Evolutionary conservation across 148 eudicot genomes (phyloP).

Genomic region (Vaccinium vitisidaea): DNA sequence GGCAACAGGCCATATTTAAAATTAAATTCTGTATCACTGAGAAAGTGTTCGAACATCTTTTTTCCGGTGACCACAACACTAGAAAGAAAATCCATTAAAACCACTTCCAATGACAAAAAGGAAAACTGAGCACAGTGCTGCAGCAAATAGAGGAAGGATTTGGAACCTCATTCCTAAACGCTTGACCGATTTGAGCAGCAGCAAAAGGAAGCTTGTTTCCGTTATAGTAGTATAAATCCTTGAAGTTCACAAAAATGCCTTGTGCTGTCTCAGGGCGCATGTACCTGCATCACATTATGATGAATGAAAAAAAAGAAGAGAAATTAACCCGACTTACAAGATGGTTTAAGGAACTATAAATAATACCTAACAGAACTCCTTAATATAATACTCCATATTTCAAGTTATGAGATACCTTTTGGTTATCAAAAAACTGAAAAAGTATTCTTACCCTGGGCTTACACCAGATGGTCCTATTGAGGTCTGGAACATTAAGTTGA

Average conservation of each 20-base stretch:
- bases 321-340: not conserved
- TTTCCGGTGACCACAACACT: not conserved
- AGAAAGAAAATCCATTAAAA: not conserved
- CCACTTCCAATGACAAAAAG: not conserved
- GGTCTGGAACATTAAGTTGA: conserved; percentile 91
- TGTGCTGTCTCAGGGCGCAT: conserved; percentile 99
- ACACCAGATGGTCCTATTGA: conserved; percentile 91
- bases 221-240: conserved; percentile 90
- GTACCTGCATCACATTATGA: conserved; percentile 42
- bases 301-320: not conserved
- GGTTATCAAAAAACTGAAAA: not conserved
- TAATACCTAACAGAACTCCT: not conserved
- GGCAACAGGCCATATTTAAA: not conserved
- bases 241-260: conserved; percentile 95
- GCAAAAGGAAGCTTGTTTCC: conserved; percentile 96
- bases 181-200: conserved; percentile 97
- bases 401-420: not conserved
- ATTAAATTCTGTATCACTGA: not conserved
- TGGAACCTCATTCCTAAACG: conserved; percentile 86
- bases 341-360: not conserved
- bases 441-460: conserved; percentile 60
- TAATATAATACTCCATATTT: not conserved
- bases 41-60: not conserved
- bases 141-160: conserved; percentile 6
- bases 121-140: not conserved